These are phyloP conservation scores for Hymenoscyphus infarciens DNA, from an alignment of 2,329 filamentous ascomycete genomes.

Conservation along the genomic window DNA sequence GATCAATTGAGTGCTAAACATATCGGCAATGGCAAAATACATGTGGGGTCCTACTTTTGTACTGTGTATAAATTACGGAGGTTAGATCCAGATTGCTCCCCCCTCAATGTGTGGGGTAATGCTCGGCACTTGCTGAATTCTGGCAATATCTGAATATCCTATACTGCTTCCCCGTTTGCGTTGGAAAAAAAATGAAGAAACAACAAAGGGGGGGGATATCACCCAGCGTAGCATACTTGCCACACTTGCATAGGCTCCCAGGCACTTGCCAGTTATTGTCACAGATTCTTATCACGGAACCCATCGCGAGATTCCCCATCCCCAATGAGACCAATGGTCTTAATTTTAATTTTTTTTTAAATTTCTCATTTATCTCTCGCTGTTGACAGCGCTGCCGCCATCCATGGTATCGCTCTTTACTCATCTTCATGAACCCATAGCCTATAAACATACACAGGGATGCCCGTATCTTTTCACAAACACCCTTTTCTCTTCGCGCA, in stretches of 20 bases:
- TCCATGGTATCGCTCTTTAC: conserved; percentile 17
- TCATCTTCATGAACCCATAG: conserved; percentile 18
- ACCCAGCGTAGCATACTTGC: background rate
- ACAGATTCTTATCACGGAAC: background rate
- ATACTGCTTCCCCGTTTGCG: background rate
- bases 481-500: conserved; percentile 10
- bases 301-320: background rate
- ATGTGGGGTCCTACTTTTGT: background rate
- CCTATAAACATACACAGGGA: conserved; percentile 23
- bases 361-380: conserved; percentile 18
- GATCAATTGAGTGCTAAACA: conserved; percentile 4
- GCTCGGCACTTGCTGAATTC: conserved; percentile 9
- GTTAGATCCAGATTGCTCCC: conserved; percentile 8
- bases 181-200: too few species aligned
- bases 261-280: background rate
- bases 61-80: conserved; percentile 6
- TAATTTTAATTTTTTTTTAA: conserved; percentile 13
- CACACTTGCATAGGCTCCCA: background rate
- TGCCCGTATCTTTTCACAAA: conserved; percentile 13
- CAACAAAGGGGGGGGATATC: background rate
- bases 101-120: conserved; percentile 10
- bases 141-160: conserved; percentile 6
- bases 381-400: conserved; percentile 12
- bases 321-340: background rate
- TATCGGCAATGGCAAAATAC: conserved; percentile 11